Percentiles rank a stretch among this genome's conserved stretches.
These are phyloP conservation scores for Fraxinus paxiana DNA, from an alignment of 305 asterid species.

Conservation along the genomic window DNA sequence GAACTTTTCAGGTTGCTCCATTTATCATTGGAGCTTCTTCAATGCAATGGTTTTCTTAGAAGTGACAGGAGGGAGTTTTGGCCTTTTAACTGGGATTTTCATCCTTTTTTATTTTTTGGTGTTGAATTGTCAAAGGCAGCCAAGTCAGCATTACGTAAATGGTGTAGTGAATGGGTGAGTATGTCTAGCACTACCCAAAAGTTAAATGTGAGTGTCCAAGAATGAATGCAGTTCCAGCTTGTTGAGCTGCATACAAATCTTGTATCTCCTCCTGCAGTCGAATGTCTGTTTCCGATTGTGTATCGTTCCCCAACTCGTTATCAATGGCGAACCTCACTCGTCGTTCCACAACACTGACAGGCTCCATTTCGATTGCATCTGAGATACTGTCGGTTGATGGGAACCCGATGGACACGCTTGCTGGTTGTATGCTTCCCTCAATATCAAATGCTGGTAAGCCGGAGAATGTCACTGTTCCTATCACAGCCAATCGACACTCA, in stretches of 20 bases:
- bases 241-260: slow-evolving; percentile 67
- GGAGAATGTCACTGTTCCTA: slow-evolving; percentile 52
- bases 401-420: slow-evolving; percentile 61
- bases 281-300: slow-evolving; percentile 32
- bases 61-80: too few species aligned
- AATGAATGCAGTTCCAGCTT: slow-evolving; percentile 78
- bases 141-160: too few species aligned
- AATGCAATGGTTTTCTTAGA: too few species aligned
- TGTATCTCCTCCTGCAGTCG: slow-evolving; percentile 58
- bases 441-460: slow-evolving; percentile 48
- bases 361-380: slow-evolving; percentile 49
- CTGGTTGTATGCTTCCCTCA: slow-evolving; percentile 53
- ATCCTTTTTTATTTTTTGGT: too few species aligned
- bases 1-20: too few species aligned
- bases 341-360: slow-evolving; percentile 27
- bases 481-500: slow-evolving; percentile 66
- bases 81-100: too few species aligned
- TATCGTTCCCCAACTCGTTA: slow-evolving; percentile 31
- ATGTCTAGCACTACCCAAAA: too few species aligned
- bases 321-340: slow-evolving; percentile 57
- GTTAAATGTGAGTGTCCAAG: slow-evolving; percentile 87
- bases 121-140: too few species aligned
- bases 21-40: too few species aligned
- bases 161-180: too few species aligned
- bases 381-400: slow-evolving; percentile 44